Evolutionary conservation across 2,329 filamentous ascomycete species (phyloP).

Genomic region (Apiospora marii): DNA sequence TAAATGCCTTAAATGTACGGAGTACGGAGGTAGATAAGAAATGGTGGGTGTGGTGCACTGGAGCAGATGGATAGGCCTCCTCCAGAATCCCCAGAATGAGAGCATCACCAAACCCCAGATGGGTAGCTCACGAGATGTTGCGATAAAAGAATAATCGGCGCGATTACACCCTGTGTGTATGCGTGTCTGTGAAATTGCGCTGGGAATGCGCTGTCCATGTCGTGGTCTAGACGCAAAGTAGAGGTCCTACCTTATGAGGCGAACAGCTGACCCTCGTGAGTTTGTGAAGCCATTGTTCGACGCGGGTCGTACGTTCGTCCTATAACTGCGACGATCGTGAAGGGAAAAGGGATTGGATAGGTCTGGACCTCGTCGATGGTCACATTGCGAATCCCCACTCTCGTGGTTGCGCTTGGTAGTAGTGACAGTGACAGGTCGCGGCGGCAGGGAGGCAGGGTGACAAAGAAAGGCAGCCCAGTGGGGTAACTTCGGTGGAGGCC

Average conservation of each 20-base stretch:
- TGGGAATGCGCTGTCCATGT: background rate
- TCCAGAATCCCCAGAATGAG: too few species aligned
- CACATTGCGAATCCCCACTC: background rate
- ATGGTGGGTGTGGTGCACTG: background rate
- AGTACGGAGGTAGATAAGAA: background rate
- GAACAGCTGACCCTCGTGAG: constrained; percentile 15
- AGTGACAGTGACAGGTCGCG: background rate
- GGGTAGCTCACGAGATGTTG: background rate
- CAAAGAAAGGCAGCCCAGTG: constrained; percentile 6
- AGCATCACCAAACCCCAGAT: background rate
- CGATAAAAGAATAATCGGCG: background rate
- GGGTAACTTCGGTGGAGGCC: background rate
- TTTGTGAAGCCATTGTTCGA: constrained; percentile 15
- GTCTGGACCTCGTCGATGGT: background rate
- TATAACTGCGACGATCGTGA: constrained; percentile 19
- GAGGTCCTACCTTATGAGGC: background rate
- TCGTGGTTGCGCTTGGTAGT: background rate
- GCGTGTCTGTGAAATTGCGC: background rate
- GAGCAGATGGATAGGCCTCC: background rate
- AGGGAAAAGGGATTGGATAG: background rate
- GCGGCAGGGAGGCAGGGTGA: background rate
- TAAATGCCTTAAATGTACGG: background rate
- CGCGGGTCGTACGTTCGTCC: background rate
- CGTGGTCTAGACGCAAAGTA: background rate
- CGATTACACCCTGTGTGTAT: background rate